Evolutionary conservation across 805 yeast genomes (phyloP).

Genomic region (Starmerella potacharoeniae): DNA sequence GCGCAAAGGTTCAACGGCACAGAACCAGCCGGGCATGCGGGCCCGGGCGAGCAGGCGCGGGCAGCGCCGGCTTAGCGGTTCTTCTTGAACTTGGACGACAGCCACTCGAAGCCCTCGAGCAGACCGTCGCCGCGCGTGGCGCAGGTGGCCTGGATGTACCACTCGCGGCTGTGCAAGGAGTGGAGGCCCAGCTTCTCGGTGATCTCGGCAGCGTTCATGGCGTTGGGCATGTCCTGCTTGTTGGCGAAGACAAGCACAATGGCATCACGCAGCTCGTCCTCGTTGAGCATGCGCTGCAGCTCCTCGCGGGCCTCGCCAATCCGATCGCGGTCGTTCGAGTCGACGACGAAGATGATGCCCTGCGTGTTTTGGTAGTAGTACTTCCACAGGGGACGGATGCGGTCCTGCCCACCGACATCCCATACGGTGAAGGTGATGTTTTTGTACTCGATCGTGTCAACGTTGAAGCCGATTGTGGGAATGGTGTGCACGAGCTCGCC

Average conservation of each 20-base stretch:
- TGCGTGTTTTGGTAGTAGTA: conserved; percentile 98
- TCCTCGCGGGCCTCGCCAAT: conserved; percentile 96
- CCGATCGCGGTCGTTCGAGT: conserved; percentile 96
- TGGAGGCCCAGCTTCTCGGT: conserved; percentile 94
- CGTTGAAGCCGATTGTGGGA: conserved; percentile 96
- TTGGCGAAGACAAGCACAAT: conserved; percentile 91
- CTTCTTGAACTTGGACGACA: conserved; percentile 83
- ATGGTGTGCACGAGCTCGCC: conserved; percentile 95
- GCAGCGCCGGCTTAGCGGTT: conserved; percentile 28
- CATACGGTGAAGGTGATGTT: conserved; percentile 94
- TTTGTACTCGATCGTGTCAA: conserved; percentile 94
- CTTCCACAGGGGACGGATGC: conserved; percentile 98
- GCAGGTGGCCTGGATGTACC: conserved; percentile 98
- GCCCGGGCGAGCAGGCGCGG: neutral
- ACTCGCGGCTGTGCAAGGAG: conserved; percentile 95
- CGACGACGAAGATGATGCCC: conserved; percentile 96
- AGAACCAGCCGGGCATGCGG: neutral
- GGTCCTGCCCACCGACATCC: conserved; percentile 99
- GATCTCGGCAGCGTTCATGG: conserved; percentile 97
- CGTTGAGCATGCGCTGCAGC: conserved; percentile 95
- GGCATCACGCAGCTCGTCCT: conserved; percentile 96
- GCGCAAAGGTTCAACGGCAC: neutral
- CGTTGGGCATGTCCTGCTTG: conserved; percentile 98
- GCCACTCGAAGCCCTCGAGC: conserved; percentile 96
- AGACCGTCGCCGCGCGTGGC: conserved; percentile 99